phyloP scores from a whole-genome alignment of 2,329 filamentous ascomycete genomes.

The Salinomyces thailandicus region DNA sequence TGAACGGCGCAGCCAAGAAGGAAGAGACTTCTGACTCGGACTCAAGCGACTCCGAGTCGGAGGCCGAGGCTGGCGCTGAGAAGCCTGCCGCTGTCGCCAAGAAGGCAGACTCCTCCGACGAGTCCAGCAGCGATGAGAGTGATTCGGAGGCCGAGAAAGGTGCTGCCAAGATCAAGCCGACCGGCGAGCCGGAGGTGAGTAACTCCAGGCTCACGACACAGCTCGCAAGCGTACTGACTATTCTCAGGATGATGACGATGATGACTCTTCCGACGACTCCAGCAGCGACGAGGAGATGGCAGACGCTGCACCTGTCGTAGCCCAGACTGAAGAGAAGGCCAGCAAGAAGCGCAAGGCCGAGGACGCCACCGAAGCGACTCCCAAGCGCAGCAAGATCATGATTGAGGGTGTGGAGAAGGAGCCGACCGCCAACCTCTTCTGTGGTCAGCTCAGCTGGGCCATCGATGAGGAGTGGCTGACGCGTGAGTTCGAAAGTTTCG shows the following conservation, averaged over 20 bases:
- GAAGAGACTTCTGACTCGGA: neutral
- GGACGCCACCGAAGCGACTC: constrained; percentile 37
- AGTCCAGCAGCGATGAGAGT: constrained; percentile 21
- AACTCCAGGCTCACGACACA: no score
- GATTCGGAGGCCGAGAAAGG: constrained; percentile 4
- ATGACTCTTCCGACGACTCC: constrained; percentile 8
- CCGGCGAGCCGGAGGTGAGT: constrained; percentile 3
- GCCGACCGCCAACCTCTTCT: constrained; percentile 62
- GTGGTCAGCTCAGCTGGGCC: constrained; percentile 84
- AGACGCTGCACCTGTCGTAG: constrained; percentile 28
- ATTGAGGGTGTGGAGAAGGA: constrained; percentile 30
- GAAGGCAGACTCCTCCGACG: constrained; percentile 10
- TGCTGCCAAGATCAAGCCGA: constrained; percentile 3
- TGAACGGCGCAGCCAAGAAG: neutral
- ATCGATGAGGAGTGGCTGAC: constrained; percentile 74
- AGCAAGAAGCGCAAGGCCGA: constrained; percentile 61
- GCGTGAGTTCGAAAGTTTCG: constrained; percentile 70
- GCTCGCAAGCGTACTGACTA: constrained; percentile 3
- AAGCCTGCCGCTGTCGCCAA: constrained; percentile 1
- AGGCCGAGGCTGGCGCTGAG: constrained; percentile 18
- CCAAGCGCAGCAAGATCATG: constrained; percentile 52
- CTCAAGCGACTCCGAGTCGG: constrained; percentile 26
- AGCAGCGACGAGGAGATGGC: constrained; percentile 28
- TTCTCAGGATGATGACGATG: constrained; percentile 12
- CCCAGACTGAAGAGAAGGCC: constrained; percentile 31